phyloP scores from a whole-genome alignment of 2,329 filamentous ascomycete genomes.

The Aaosphaeria arxii region DNA sequence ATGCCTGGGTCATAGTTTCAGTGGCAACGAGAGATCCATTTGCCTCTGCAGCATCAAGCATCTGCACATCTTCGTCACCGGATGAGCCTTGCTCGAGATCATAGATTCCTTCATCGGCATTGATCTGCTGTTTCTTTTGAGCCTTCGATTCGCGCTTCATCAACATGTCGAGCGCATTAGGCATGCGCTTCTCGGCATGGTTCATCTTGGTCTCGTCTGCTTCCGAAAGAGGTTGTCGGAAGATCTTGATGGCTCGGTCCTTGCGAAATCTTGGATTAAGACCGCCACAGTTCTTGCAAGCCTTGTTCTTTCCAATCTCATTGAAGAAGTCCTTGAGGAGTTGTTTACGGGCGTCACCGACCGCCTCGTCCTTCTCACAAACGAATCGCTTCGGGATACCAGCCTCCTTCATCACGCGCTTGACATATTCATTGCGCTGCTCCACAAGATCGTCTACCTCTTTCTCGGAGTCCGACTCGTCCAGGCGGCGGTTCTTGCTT shows the following conservation, averaged over 20 bases:
- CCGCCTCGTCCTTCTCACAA: conserved; percentile 76
- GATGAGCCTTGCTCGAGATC: conserved; percentile 53
- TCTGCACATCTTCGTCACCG: conserved; percentile 41
- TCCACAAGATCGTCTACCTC: conserved; percentile 58
- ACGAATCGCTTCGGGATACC: conserved; percentile 43
- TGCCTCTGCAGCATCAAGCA: conserved; percentile 27
- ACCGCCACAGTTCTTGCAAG: conserved; percentile 64
- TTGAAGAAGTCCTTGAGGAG: conserved; percentile 80
- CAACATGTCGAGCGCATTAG: conserved; percentile 67
- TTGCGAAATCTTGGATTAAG: conserved; percentile 72
- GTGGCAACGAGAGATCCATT: conserved; percentile 54
- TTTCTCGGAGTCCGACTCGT: conserved; percentile 59
- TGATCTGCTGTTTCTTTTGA: conserved; percentile 41
- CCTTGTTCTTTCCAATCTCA: conserved; percentile 65
- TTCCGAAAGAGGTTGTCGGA: conserved; percentile 71
- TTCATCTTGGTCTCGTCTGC: conserved; percentile 80
- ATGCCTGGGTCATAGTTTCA: conserved; percentile 36
- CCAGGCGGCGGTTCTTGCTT: conserved; percentile 29
- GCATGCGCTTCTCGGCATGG: conserved; percentile 62
- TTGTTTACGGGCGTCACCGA: conserved; percentile 70
- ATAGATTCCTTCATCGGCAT: conserved; percentile 67
- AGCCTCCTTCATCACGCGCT: conserved; percentile 64
- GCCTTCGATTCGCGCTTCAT: conserved; percentile 45
- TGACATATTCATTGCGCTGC: conserved; percentile 67
- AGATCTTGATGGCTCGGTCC: conserved; percentile 89